Evolutionary conservation across 2,329 filamentous ascomycete species (phyloP), one percentile per base, ranked within the genome.

Genomic region (Alternaria infectoria): DNA sequence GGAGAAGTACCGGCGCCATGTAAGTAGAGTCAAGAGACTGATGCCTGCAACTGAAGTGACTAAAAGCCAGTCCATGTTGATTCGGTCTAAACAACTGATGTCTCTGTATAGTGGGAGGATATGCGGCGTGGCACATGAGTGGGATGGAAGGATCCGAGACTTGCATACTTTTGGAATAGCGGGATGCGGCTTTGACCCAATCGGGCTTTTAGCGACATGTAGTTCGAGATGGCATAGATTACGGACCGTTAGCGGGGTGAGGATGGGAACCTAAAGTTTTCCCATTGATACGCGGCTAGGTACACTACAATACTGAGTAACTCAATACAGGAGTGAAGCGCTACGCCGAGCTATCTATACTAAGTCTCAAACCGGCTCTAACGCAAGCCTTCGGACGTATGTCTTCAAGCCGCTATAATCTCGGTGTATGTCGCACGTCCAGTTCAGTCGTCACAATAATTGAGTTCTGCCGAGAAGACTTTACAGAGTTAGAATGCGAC

Each of bases 1-100:
- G 2, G 79, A 81, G 43, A 77, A 70, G 83, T 87, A 84, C 84
- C 89, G 80, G 72, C 75, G 60, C 46, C 49, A 55, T 46, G 11
- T 23, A 17, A 61, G 30, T 2, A 56, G 21, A 26, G 25, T 57
- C 8, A 50, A 28, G 8, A 61, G 40, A 11, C 45, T 5, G 17
- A 57, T 6, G 26, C n/a, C 5, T n/a, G 7, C 26, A 40, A 46
- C 7, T 1, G 23, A 17, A 13, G 3, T 30, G 9, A 30, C 9
- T 0, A 25, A 44, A 12, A 32, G 17, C 54, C 43, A 56, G 5
- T 9, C 6, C 54, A 56, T 56, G 1, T 32, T 23, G 12, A 19
- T 32, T 13, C 13, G 0, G 40, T 21, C 15, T 1, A 25, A 2
- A n/a, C 8, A 8, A 7, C 17, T 10, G 19, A 25, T 15, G 3